Conservation (phyloP, 2,329 filamentous ascomycete genomes). For the Colletotrichum higginsianum region DNA sequence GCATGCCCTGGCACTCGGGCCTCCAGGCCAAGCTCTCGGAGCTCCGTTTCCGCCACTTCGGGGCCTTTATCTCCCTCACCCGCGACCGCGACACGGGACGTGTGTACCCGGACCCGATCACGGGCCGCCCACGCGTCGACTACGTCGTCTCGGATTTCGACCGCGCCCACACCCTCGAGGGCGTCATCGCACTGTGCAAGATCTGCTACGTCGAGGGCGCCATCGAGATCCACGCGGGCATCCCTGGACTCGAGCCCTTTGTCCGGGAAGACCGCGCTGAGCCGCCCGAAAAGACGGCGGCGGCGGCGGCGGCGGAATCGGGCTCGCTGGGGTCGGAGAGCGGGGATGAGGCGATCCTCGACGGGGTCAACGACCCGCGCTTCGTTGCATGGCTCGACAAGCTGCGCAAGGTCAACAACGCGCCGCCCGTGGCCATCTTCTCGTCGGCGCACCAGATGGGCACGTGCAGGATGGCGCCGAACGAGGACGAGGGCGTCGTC, state of each 20-base stretch:
- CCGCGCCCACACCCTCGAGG: constrained; percentile 78
- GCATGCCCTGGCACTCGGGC: constrained; percentile 77
- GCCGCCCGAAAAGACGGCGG: constrained; percentile 38
- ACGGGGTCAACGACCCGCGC: constrained; percentile 65
- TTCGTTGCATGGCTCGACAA: constrained; percentile 75
- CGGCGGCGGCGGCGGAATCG: constrained; percentile 9
- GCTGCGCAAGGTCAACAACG: constrained; percentile 64
- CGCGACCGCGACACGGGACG: constrained; percentile 83
- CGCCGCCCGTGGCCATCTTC: constrained; percentile 68
- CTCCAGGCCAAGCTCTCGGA: constrained; percentile 81
- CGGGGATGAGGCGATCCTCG: constrained; percentile 34
- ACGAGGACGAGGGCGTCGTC: constrained; percentile 68
- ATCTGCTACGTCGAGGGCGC: constrained; percentile 86
- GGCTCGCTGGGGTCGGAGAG: constrained; percentile 4
- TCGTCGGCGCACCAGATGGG: constrained; percentile 88
- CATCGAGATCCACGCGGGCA: constrained; percentile 79
- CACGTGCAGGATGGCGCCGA: constrained; percentile 78
- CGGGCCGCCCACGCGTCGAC: constrained; percentile 75
- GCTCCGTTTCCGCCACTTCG: constrained; percentile 78
- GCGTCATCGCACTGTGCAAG: constrained; percentile 79
- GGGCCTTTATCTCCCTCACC: constrained; percentile 79
- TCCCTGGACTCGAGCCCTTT: constrained; percentile 77
- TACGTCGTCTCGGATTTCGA: constrained; percentile 83
- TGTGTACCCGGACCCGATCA: constrained; percentile 79
- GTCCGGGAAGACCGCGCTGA: constrained; percentile 50